A percentile compares a stretch with the other conserved stretches of the same genome.
phyloP scores from a whole-genome alignment of 805 yeast genomes.

The Nakazawaea siamensis region DNA sequence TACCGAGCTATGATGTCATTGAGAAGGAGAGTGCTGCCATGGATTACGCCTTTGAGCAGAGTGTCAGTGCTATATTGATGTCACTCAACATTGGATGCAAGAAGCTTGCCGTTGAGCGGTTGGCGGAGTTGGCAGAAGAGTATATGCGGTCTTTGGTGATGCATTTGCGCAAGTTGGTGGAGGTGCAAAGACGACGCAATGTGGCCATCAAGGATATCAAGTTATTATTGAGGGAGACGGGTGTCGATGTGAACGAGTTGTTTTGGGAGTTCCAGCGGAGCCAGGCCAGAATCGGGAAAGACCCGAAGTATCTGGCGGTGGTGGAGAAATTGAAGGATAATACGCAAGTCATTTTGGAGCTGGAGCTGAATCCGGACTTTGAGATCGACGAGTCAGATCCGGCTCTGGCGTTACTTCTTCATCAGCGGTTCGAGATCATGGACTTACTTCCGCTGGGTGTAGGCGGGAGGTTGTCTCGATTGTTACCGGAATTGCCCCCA shows the following conservation, averaged over 20 bases:
- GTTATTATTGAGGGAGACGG: conserved; percentile 34
- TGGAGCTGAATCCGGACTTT: conserved; percentile 6
- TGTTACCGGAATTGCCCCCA: conserved; percentile 86
- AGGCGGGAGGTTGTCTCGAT: conserved; percentile 34
- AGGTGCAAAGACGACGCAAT: conserved; percentile 50
- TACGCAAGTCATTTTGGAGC: conserved; percentile 13
- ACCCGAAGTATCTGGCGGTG: conserved; percentile 3
- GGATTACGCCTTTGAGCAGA: too few species aligned
- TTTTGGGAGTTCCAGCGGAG: conserved; percentile 25
- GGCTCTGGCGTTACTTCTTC: conserved; percentile 46
- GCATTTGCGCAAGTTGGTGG: conserved; percentile 41
- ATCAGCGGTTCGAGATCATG: conserved; percentile 41
- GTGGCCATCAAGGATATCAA: conserved; percentile 46
- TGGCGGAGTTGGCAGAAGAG: conserved; percentile 25
- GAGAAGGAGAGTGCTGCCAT: too few species aligned
- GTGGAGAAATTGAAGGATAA: conserved; percentile 10
- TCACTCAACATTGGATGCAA: conserved; percentile 22
- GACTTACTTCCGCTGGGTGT: conserved; percentile 47
- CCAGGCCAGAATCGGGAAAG: conserved; percentile 14
- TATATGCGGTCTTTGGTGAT: conserved; percentile 30
- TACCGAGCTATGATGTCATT: too few species aligned
- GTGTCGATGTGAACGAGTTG: conserved; percentile 31
- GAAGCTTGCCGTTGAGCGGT: conserved; percentile 28
- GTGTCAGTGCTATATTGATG: conserved; percentile 28
- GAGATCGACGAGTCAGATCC: conserved; percentile 21